A percentile compares a stretch with the other conserved stretches of the same genome.
These are phyloP conservation scores for Petrea volubilis DNA, from an alignment of 257 asterid species.

Conservation along the genomic window DNA sequence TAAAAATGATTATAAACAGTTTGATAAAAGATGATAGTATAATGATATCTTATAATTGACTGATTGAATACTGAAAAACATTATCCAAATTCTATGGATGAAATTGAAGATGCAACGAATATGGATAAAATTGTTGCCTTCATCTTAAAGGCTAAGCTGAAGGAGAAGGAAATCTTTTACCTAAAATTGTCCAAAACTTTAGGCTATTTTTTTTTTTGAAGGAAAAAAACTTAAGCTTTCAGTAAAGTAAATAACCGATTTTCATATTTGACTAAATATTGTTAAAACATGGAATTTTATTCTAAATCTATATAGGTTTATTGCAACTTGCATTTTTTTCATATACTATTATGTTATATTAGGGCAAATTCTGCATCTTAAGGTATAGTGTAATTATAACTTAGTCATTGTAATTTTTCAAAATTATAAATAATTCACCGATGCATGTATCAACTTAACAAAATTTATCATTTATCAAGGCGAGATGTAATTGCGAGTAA, in stretches of 20 bases:
- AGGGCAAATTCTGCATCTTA: background rate
- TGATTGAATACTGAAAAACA: conserved; percentile 5
- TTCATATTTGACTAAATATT: too few species aligned
- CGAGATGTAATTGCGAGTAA: too few species aligned
- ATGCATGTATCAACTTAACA: too few species aligned
- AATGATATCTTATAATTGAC: background rate
- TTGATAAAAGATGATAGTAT: background rate
- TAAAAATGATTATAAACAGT: background rate
- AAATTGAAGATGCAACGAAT: background rate
- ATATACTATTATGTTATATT: too few species aligned
- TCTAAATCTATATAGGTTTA: too few species aligned
- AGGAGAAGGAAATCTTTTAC: background rate
- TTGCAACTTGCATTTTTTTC: too few species aligned
- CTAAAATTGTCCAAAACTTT: background rate
- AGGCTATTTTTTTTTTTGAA: too few species aligned
- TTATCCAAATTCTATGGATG: background rate
- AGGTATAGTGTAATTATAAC: background rate
- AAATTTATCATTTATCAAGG: too few species aligned
- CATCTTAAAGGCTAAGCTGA: background rate
- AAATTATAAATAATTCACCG: too few species aligned
- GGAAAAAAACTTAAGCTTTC: too few species aligned
- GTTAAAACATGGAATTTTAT: background rate
- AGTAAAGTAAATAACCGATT: background rate
- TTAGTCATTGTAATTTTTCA: too few species aligned
- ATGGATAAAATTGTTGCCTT: background rate